Evolutionary conservation across 129 eudicot genomes (phyloP), one percentile per base, ranked within the genome.

Genomic region (Sambucus nigra): DNA sequence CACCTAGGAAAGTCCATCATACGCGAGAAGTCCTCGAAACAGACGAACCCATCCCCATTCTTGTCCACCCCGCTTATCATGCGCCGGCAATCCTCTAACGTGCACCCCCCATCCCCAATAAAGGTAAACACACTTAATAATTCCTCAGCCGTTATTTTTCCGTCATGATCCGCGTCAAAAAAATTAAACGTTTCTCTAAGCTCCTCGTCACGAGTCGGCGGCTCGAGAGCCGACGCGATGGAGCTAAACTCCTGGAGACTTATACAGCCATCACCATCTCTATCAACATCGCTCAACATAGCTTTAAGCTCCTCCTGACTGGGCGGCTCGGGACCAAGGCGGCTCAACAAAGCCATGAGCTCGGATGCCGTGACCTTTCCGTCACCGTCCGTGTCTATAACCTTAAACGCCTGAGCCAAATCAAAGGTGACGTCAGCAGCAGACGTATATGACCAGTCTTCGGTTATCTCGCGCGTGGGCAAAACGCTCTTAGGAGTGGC

Each of bases 151-250:
- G 84, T 68, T 25, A 88, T 84, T 75, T 51, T 67, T 2, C 97
- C 97, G 67, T 88, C 97, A 19, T 69, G 73, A 71, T 88, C 87
- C 25, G 80, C 53, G 59, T 88, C 97, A 40, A 88, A 88, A 63
- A 84, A 72, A 42, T 80, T 80, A 61, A 88, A 88, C 64, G 82
- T 61, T 0, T 75, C 82, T 39, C 72, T 61, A 29, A 88, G 38
- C 64, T 88, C 97, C 3, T 18, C 70, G 59, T 71, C 79, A 17
- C 80, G 59, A 3, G 79, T 55, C 65, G 86, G 74, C 28, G 83
- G 75, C 15, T 63, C 89, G 17, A 87, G 74, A 20, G 76, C 88
- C 32, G 94, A 73, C 63, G 85, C 76, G 20, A 83, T 75, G 25
- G 73, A 72, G 24, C 70, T 69, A 15, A 79, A 74, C 73, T 87